Evolutionary conservation across 2,329 filamentous ascomycete genomes (phyloP), one percentile per base, ranked within the genome.

Genomic region (Fusarium circinatum): DNA sequence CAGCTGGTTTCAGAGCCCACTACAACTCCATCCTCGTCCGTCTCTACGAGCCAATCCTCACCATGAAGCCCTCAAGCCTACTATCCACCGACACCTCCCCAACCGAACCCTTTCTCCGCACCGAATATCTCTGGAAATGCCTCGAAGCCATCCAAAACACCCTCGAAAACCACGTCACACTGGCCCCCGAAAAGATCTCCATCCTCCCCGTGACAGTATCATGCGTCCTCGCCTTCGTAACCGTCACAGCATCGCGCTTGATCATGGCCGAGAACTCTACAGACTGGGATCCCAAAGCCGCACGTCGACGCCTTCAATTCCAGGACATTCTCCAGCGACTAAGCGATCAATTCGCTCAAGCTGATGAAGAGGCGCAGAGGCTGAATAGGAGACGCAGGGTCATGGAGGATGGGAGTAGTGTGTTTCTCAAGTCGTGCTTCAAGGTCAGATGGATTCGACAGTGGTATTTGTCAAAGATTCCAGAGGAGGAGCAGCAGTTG

Each of bases 371-470:
- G 49, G 78, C 80, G 3, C 58, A 62, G 9, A 58, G 74, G 1
- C 63, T 75, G 4, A 76, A 75, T 8, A 74, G 79, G 15, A 71
- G 77, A 22, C 71, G 77, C 1, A 73, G 80, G 0, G 65, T 81
- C 1, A 68, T 82, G 17, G 77, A 80, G 17, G 80, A 81, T 5
- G 80, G 78, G 6, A 79, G 76, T 38, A 77, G 79, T 13, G 68
- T 80, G 2, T 75, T 83, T 59, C 62, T 76, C 3, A 79, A 80
- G 48, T 81, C 80, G 38, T 78, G 78, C 44, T 81, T 81, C 57
- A 84, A 83, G 64, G 60, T 83, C 11, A 76, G 80, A 4, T 85
- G 83, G 83, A 82, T 85, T 22, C 72, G 80, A 24, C 80, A 82
- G n/a, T 85, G 84, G 84, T 85, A 81, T 48, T 5, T 78, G 8